A percentile compares a stretch with the other conserved stretches of the same genome.
phyloP scores from a whole-genome alignment of 2,329 filamentous ascomycete species.

The Arthrobotrys musiformis region DNA sequence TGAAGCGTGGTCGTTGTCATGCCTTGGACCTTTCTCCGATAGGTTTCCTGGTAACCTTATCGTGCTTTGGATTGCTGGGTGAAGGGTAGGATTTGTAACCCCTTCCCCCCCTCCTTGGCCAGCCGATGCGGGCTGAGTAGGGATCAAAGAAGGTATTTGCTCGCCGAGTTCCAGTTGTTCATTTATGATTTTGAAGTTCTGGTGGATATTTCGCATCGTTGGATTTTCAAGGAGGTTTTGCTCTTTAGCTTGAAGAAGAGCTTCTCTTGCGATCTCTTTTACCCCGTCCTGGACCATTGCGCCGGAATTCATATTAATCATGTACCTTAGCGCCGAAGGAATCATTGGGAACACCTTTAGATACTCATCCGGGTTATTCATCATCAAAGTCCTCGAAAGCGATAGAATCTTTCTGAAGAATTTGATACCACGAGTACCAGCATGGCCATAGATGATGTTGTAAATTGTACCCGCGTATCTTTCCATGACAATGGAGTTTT shows the following conservation, averaged over 20 bases:
- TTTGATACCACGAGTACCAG: slow-evolving; percentile 61
- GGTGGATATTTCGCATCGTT: slow-evolving; percentile 55
- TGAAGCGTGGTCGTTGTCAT: slow-evolving; percentile 60
- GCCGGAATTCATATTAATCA: slow-evolving; percentile 58
- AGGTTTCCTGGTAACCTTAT: slow-evolving; percentile 58
- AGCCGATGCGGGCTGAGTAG: slow-evolving; percentile 14
- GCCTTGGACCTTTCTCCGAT: slow-evolving; percentile 58
- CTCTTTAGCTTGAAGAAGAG: slow-evolving; percentile 55
- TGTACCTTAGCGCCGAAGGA: slow-evolving; percentile 29
- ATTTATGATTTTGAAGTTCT: slow-evolving; percentile 54
- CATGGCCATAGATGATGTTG: slow-evolving; percentile 64
- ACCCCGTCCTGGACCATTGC: slow-evolving; percentile 57
- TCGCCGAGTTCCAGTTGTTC: slow-evolving; percentile 58
- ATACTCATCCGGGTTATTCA: slow-evolving; percentile 16
- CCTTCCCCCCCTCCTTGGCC: not conserved
- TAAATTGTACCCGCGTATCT: slow-evolving; percentile 64
- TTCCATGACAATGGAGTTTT: slow-evolving; percentile 64
- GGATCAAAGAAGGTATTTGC: slow-evolving; percentile 55
- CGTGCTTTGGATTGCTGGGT: slow-evolving; percentile 32
- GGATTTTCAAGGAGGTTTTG: slow-evolving; percentile 53
- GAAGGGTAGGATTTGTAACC: slow-evolving; percentile 13
- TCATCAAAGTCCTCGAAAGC: slow-evolving; percentile 51
- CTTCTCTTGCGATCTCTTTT: slow-evolving; percentile 54
- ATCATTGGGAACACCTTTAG: slow-evolving; percentile 44
- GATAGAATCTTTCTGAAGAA: slow-evolving; percentile 61